Evolutionary conservation across 371 early-diverging fungal species (phyloP).

Genomic region (Mortierella sp.): DNA sequence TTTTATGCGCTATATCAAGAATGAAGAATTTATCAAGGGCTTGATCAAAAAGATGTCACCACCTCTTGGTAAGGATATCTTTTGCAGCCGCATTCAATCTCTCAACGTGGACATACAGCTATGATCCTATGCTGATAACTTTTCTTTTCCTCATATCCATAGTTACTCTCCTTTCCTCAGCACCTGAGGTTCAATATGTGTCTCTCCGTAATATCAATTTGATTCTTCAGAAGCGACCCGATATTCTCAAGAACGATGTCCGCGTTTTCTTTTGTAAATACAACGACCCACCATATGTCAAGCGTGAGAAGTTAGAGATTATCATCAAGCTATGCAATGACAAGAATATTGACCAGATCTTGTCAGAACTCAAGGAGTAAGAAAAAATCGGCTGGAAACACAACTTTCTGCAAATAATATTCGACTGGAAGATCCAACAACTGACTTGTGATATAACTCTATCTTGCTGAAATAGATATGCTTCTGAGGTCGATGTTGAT

Average conservation of each 20-base stretch:
- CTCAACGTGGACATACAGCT: neutral
- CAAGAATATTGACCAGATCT: constrained; percentile 89
- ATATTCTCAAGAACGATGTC: constrained; percentile 91
- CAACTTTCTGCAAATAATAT: too few species aligned
- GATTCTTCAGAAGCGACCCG: constrained; percentile 93
- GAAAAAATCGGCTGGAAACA: constrained; percentile 9
- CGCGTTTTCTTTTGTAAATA: constrained; percentile 99
- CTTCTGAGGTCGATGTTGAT: constrained; percentile 97
- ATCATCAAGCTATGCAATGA: constrained; percentile 89
- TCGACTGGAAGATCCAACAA: neutral
- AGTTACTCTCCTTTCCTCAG: constrained; percentile 91
- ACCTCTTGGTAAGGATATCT: constrained; percentile 77
- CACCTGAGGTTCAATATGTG: constrained; percentile 97
- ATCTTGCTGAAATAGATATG: constrained; percentile 70
- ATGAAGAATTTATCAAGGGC: constrained; percentile 76
- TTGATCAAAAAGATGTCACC: constrained; percentile 89
- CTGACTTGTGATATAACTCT: neutral
- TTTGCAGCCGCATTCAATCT: neutral
- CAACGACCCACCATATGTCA: constrained; percentile 98
- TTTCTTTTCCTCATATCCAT: neutral
- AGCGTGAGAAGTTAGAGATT: constrained; percentile 95
- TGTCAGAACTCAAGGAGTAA: constrained; percentile 94
- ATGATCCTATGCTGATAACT: neutral
- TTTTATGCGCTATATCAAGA: constrained; percentile 87
- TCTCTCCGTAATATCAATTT: constrained; percentile 95